A percentile compares a stretch with the other conserved stretches of the same genome.
Evolutionary conservation across 1,284 basidiomycete species (phyloP).

Genomic region (Irpex sp.): DNA sequence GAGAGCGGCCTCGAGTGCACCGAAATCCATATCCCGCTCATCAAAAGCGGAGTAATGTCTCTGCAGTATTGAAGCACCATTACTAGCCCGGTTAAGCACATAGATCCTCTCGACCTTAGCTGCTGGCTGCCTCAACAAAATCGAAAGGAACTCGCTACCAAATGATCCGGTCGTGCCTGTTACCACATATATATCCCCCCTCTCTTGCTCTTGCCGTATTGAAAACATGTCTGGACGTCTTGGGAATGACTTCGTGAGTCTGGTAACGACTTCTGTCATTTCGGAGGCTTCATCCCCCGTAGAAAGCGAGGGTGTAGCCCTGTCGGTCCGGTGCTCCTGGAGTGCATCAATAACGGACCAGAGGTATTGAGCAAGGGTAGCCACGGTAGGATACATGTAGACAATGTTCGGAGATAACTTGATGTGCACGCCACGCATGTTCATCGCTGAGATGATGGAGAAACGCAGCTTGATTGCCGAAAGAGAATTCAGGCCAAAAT

Average conservation of each 20-base stretch:
- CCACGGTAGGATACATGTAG: not conserved
- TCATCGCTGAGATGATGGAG: not conserved
- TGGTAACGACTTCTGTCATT: not conserved
- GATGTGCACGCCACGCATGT: not conserved
- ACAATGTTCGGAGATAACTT: not conserved
- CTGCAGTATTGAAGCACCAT: constrained; percentile 21
- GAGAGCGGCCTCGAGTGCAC: constrained; percentile 11
- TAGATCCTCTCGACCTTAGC: constrained; percentile 6
- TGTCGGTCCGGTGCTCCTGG: not conserved
- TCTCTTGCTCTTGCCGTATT: not conserved
- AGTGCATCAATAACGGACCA: not conserved
- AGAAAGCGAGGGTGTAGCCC: not conserved
- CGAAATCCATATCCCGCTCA: constrained; percentile 19
- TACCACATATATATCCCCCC: constrained; percentile 14
- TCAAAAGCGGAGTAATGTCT: constrained; percentile 22
- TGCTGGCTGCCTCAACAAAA: constrained; percentile 17
- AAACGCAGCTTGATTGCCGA: not conserved
- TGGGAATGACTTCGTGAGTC: not conserved
- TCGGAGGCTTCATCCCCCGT: not conserved
- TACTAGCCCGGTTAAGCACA: constrained; percentile 25
- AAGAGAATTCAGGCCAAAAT: constrained; percentile 13
- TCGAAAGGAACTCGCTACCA: constrained; percentile 15
- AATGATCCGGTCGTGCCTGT: constrained; percentile 24
- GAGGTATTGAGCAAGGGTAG: not conserved
- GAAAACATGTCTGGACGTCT: not conserved